phyloP scores from a whole-genome alignment of 495 filamentous ascomycete genomes.

The Immersiella caudata region DNA sequence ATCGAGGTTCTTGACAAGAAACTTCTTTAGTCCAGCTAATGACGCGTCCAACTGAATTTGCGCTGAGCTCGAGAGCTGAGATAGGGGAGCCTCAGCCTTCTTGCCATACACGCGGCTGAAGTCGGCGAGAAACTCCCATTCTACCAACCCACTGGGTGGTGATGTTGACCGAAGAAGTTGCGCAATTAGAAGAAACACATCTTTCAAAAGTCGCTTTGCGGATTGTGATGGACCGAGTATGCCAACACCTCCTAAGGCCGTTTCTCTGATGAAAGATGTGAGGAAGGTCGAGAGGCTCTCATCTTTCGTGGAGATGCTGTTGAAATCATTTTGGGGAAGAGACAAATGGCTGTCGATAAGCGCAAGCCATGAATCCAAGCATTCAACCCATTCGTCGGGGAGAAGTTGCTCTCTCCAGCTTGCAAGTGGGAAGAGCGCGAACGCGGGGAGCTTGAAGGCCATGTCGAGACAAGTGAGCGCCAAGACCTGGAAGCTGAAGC shows the following conservation, averaged over 20 bases:
- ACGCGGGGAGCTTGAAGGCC: slow-evolving; percentile 56
- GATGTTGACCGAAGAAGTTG: slow-evolving; percentile 48
- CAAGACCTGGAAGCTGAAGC: slow-evolving; percentile 15
- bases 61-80: slow-evolving; percentile 34
- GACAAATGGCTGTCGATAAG: slow-evolving; percentile 66
- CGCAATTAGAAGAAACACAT: slow-evolving; percentile 62
- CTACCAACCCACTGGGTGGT: slow-evolving; percentile 49
- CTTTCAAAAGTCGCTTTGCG: slow-evolving; percentile 58
- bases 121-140: slow-evolving; percentile 62
- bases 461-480: slow-evolving; percentile 18
- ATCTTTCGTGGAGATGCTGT: slow-evolving; percentile 52
- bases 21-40: slow-evolving; percentile 46
- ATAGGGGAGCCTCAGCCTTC: slow-evolving; percentile 36
- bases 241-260: slow-evolving; percentile 42
- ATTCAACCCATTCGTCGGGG: slow-evolving; percentile 74
- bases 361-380: slow-evolving; percentile 74
- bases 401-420: slow-evolving; percentile 65
- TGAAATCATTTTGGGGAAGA: slow-evolving; percentile 57
- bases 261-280: slow-evolving; percentile 61
- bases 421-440: slow-evolving; percentile 76
- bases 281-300: slow-evolving; percentile 62
- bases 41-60: slow-evolving; percentile 41
- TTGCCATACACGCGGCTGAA: slow-evolving; percentile 59
- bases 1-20: slow-evolving; percentile 54
- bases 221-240: slow-evolving; percentile 48